phyloP scores from a whole-genome alignment of 2,329 filamentous ascomycete species.

The Xylariaceae sp. region DNA sequence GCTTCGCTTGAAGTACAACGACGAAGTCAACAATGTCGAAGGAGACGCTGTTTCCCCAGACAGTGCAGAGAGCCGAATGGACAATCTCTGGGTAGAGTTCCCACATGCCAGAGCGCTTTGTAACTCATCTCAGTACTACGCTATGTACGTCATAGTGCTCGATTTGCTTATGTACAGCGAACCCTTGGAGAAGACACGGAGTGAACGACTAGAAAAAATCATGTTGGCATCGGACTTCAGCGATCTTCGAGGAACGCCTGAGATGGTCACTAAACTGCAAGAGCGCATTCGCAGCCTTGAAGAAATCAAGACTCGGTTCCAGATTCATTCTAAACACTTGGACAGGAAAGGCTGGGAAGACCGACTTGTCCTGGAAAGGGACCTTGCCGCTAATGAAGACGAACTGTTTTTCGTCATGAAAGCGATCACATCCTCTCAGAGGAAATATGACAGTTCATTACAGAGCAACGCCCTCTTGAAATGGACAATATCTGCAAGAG shows the following conservation, averaged over 20 bases:
- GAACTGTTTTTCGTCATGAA: slow-evolving; percentile 99
- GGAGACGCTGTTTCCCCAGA: slow-evolving; percentile 51
- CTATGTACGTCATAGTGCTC: slow-evolving; percentile 95
- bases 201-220: slow-evolving; percentile 93
- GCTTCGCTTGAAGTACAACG: slow-evolving; percentile 92
- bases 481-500: slow-evolving; percentile 90
- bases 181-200: slow-evolving; percentile 94
- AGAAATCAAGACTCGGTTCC: slow-evolving; percentile 95
- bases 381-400: slow-evolving; percentile 86
- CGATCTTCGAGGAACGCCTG: slow-evolving; percentile 87
- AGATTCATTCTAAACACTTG: slow-evolving; percentile 82
- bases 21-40: slow-evolving; percentile 74
- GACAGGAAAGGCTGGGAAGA: slow-evolving; percentile 92
- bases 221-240: slow-evolving; percentile 99
- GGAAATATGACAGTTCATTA: slow-evolving; percentile 72
- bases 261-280: slow-evolving; percentile 88
- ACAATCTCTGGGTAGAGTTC: slow-evolving; percentile 96
- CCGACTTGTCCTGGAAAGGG: slow-evolving; percentile 80
- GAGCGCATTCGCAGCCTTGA: slow-evolving; percentile 90
- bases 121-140: slow-evolving; percentile 96
- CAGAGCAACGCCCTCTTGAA: slow-evolving; percentile 77
- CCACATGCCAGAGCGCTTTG: slow-evolving; percentile 91
- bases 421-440: slow-evolving; percentile 93
- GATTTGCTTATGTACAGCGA: slow-evolving; percentile 96
- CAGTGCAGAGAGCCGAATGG: slow-evolving; percentile 74